Evolutionary conservation across 2,329 filamentous ascomycete species (phyloP), one percentile per base, ranked within the genome.

Genomic region (Fusarium odoratissimum): DNA sequence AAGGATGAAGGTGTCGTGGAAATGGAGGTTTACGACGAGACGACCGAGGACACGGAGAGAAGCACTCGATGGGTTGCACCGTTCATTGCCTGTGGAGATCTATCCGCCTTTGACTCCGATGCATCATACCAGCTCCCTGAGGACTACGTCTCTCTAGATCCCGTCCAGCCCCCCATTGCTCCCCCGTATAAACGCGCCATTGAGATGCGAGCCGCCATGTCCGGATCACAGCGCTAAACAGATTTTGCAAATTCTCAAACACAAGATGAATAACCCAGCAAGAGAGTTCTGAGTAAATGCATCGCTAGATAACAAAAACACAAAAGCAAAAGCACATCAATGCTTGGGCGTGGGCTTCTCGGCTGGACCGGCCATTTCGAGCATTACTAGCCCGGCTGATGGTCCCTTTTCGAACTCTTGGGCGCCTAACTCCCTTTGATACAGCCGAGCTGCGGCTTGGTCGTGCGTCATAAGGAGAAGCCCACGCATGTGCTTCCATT

Each of bases 71-170:
- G 95, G 95, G 95, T 98, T 75, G 95, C 95, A 7, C 95, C 95
- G 0, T 99, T 99, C 80, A 89, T 99, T 77, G 95, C 96, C n/a
- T 99, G 96, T 80, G 96, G 96, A 49, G 96, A 99, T 82, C 87
- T 99, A 59, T 97, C 95, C 30, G 91, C 94, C 16, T 99, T 95
- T 84, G 96, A 99, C 84, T 95, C 95, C 1, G 96, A 99, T 85
- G 95, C 96, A 8, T 96, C 95, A 8, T 98, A 98, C 82, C 90
- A 93, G 74, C 86, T 99, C 23, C 95, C 96, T 1, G 92, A 95
- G 67, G 93, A 95, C 73, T 90, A 97, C 79, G 89, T 97, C 58
- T 95, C 92, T 75, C 87, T 98, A 54, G 95, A 98, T 80, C 96
- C 96, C 0, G 90, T 99, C 37, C 96, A 98, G 80, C 95, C 95